Evolutionary conservation across 768 basidiomycete genomes (phyloP).

Genomic region (Amanita brunnescens): DNA sequence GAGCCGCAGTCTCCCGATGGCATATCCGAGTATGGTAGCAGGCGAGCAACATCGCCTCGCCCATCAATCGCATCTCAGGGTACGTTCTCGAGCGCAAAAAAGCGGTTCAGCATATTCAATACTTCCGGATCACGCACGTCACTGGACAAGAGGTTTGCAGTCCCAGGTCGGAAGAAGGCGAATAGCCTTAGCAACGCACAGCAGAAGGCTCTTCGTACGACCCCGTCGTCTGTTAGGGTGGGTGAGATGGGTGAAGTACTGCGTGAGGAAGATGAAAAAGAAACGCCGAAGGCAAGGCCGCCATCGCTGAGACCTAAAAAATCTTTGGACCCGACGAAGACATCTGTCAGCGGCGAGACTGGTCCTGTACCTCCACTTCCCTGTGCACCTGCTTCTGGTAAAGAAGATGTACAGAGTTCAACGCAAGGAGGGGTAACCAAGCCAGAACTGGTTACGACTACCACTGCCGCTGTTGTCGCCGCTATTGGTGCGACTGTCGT

Average conservation of each 20-base stretch:
- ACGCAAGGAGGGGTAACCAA: background rate
- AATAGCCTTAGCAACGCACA: background rate
- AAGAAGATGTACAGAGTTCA: background rate
- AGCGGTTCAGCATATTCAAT: constrained; percentile 58
- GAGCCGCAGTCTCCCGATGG: constrained; percentile 15
- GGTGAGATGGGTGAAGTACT: constrained; percentile 70
- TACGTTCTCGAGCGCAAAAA: constrained; percentile 43
- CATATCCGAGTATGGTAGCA: background rate
- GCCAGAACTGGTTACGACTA: background rate
- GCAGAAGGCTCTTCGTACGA: constrained; percentile 29
- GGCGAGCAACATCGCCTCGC: constrained; percentile 1
- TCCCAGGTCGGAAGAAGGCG: constrained; percentile 12
- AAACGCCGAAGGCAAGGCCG: constrained; percentile 12
- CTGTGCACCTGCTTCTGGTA: background rate
- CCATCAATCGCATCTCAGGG: constrained; percentile 29
- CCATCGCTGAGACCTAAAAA: constrained; percentile 11
- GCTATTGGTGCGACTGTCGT: background rate
- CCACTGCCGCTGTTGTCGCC: background rate
- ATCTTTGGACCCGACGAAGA: constrained; percentile 8
- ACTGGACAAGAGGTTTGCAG: constrained; percentile 20
- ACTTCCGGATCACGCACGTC: constrained; percentile 24
- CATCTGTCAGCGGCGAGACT: background rate
- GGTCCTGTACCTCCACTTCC: background rate
- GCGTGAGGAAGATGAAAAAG: constrained; percentile 41
- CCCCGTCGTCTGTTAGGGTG: constrained; percentile 27